Conservation (phyloP, 176 grass and related monocot genomes). For the Neostapfia colusana region DNA sequence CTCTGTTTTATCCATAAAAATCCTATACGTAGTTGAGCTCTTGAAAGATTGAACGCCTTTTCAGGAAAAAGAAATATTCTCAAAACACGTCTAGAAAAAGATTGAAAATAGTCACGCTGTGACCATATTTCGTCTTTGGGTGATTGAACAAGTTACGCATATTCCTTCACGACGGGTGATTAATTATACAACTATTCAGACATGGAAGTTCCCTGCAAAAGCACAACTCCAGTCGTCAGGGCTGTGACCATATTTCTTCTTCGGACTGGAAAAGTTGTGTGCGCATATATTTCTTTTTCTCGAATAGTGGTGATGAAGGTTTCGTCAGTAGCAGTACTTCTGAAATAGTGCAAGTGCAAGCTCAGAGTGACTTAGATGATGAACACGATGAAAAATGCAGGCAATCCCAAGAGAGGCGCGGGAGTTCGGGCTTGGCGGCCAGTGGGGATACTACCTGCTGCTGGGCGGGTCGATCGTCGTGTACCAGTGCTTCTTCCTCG, state of each 20-base stretch:
- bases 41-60: not conserved
- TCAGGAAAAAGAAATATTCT: not conserved
- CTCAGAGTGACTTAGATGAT: not conserved
- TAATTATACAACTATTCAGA: not conserved
- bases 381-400: slow-evolving; percentile 35
- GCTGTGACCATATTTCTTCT: not conserved
- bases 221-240: not conserved
- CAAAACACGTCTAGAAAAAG: slow-evolving; percentile 1
- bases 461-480: slow-evolving; percentile 38
- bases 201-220: slow-evolving; percentile 1
- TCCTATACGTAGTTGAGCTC: not conserved
- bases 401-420: slow-evolving; percentile 63
- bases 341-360: not conserved
- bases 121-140: not conserved
- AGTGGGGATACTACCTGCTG: slow-evolving; percentile 65
- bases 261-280: not conserved
- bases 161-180: slow-evolving; percentile 1
- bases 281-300: not conserved
- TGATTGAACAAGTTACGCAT: not conserved
- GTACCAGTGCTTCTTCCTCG: slow-evolving; percentile 78
- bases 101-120: not conserved
- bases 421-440: slow-evolving; percentile 63
- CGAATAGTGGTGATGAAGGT: not conserved
- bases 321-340: not conserved
- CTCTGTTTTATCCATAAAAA: not conserved